Evolutionary conservation across 2,329 filamentous ascomycete genomes (phyloP), one percentile per base, ranked within the genome.

Genomic region (Ascochyta viciae-villosae): DNA sequence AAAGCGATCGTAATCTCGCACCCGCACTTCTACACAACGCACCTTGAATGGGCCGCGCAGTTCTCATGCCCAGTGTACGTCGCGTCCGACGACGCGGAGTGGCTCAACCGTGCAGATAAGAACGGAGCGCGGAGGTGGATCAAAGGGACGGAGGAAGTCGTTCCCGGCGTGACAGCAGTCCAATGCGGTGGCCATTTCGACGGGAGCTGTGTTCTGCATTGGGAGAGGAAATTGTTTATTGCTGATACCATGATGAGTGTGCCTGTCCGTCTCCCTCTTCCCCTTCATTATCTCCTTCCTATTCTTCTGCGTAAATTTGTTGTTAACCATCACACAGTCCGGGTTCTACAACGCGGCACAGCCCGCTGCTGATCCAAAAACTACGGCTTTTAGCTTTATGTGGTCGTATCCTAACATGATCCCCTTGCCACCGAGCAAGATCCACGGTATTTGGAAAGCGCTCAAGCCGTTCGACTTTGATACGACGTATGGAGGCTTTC

Each of bases 151-250:
- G 63, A 61, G 19, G 71, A 77, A 48, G 74, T 82, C 70, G 37
- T 80, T 57, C 64, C 80, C 0, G 86, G 84, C 0, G 80, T 88
- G 3, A 83, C 78, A 29, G 85, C 84, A 0, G 80, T 94, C 47
- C 91, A 91, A 73, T 81, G 88, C 0, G 90, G 90, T 0, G 91
- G 91, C 0, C 91, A 96, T 77, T 95, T 95, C 66, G 88, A 89
- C 0, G 91, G 91, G 0, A 90, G 87, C 61, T 76, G 89, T 56
- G 85, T 92, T 3, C 70, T 90, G 57, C 81, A 88, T 23, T 90
- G 85, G 74, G 68, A 74, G 38, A 54, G 50, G 45, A 73, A 69
- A 38, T 75, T 95, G n/a, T 82, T 94, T 56, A 82, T 92, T 54
- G 90, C 91, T 6, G 91, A 96, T 75, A 91, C 89, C 3, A 82